A percentile compares a stretch with the other conserved stretches of the same genome.
Evolutionary conservation across 495 filamentous ascomycete genomes (phyloP).

Genomic region (Sporormia fimetaria): DNA sequence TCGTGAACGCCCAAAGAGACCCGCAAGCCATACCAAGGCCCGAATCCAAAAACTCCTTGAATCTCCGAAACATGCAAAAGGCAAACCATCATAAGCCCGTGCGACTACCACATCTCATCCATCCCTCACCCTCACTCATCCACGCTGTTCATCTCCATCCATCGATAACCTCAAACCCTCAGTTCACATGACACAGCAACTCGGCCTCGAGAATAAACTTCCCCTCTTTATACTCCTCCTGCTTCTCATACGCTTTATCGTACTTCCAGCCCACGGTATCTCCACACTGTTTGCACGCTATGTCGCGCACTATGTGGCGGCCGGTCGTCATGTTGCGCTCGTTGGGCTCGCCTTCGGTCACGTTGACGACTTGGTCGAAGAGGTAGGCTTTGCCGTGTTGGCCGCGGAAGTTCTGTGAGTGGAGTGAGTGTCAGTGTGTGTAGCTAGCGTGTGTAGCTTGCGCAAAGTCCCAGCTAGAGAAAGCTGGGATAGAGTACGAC

Average conservation of each 20-base stretch:
- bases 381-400: constrained; percentile 98
- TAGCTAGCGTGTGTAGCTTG: constrained; percentile 5
- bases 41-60: not conserved
- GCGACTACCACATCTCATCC: too few relatives aligned
- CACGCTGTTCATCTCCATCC: too few relatives aligned
- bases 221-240: constrained; percentile 97
- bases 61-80: too few relatives aligned
- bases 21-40: not conserved
- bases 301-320: constrained; percentile 85
- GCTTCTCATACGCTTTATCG: constrained; percentile 84
- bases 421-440: not conserved
- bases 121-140: too few relatives aligned
- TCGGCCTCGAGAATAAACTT: constrained; percentile 96
- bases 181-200: constrained; percentile 62
- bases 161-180: too few relatives aligned
- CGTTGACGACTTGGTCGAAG: constrained; percentile 88
- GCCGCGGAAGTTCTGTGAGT: constrained; percentile 95
- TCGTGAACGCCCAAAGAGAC: too few relatives aligned
- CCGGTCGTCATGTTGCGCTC: constrained; percentile 99
- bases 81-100: too few relatives aligned
- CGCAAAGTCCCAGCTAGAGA: constrained; percentile 1
- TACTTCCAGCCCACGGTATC: constrained; percentile 97
- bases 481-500: constrained; percentile 5
- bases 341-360: constrained; percentile 61
- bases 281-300: constrained; percentile 76